Percentiles rank a stretch among this genome's conserved stretches.
These are phyloP conservation scores for Trichoderma polysporum DNA, from an alignment of 2,329 filamentous ascomycete genomes.

Conservation along the genomic window DNA sequence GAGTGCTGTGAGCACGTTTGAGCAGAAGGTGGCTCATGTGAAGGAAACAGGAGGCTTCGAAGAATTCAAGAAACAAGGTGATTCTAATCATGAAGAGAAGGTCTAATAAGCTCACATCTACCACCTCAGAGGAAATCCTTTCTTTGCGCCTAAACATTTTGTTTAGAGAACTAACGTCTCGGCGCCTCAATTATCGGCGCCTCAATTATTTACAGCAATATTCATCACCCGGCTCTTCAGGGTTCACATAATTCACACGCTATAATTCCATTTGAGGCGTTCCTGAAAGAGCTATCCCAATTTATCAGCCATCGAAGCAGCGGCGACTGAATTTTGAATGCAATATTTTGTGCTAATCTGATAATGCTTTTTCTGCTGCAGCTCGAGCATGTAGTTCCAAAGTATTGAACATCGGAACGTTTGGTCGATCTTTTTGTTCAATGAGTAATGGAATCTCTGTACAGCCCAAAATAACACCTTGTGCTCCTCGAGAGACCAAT, in stretches of 20 bases:
- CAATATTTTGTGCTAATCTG: neutral
- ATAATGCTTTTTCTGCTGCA: constrained; percentile 17
- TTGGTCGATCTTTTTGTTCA: constrained; percentile 20
- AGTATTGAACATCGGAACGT: constrained; percentile 23
- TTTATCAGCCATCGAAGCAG: neutral
- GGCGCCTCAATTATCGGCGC: too few species aligned
- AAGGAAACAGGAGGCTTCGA: neutral
- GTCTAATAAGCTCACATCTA: neutral
- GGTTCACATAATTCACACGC: neutral
- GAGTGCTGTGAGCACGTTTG: neutral
- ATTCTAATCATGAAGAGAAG: neutral
- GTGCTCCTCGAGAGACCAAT: constrained; percentile 19
- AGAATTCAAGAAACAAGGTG: neutral
- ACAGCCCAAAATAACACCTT: constrained; percentile 22
- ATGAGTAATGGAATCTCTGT: constrained; percentile 27
- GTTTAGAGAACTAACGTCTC: neutral
- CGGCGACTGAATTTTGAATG: neutral
- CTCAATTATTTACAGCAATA: neutral
- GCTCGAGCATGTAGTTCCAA: constrained; percentile 22
- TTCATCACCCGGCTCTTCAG: too few species aligned
- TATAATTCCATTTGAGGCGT: neutral
- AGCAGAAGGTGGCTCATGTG: neutral
- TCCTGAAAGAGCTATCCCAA: neutral
- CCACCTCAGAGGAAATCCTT: too few species aligned
- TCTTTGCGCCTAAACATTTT: too few species aligned